Evolutionary conservation across 2,329 filamentous ascomycete genomes (phyloP), one percentile per base, ranked within the genome.

Genomic region (Apiospora kogelbergensis): DNA sequence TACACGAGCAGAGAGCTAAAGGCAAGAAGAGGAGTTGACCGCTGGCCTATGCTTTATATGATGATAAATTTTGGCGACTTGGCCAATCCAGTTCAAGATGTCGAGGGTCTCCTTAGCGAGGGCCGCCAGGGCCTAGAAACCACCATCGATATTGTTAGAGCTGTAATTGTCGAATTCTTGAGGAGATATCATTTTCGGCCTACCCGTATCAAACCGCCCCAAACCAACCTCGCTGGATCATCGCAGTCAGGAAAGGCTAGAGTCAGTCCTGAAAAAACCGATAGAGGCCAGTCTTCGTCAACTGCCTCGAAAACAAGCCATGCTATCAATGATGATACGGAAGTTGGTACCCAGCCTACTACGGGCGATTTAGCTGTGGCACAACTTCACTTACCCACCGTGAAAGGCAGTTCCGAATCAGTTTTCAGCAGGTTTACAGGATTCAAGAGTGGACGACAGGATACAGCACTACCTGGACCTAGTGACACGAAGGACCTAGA

Each of bases 41-140:
- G 89, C 66, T 96, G 93, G 90, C 94, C 95, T 0, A 95, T 95
- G 90, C 98, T 97, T 75, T 92, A 90, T 74, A 81, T 98, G n/a
- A 88, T 88, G 37, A 87, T 97, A 44, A 81, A 84, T 2, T 74
- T 86, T 46, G 68, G 48, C 11, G 70, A 71, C 24, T 44, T 57
- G 33, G 63, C 17, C 13, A 69, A 68, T 22, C 66, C 69, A 13
- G 70, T 74, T 20, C 66, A 68, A 1, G 78, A 80, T n/a, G 37
- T 78, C 2, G 79, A 83, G n/a, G 78, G 80, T 22, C 68, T 85
- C 15, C 76, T 88, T 1, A 81, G 85, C 67, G 82, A 85, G 15
- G 81, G 83, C 37, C 78, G 82, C 1, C 83, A 81, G 46, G 81
- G 81, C 15, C 71, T 93, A n/a, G 82, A 86, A 33, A 80, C 83